Conservation (phyloP, 2,329 filamentous ascomycete species). For the Plenodomus lindquistii region DNA sequence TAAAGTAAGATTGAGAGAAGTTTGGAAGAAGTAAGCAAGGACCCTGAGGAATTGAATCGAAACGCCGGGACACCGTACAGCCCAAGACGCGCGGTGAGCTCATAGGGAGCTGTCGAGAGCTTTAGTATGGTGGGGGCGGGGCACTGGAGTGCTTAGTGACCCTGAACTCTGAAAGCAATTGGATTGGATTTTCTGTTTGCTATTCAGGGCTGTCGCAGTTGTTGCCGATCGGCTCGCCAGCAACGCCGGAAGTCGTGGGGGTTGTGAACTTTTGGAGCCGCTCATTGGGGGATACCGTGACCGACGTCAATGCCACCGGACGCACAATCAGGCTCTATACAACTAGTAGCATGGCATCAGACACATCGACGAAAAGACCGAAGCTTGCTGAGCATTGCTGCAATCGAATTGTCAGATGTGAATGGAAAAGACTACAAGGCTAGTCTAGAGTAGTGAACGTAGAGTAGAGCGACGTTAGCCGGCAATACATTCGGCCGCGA, state of each 20-base stretch:
- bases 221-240: slow-evolving; percentile 24
- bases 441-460: slow-evolving; percentile 2
- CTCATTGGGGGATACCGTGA: slow-evolving; percentile 32
- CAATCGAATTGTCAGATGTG: slow-evolving; percentile 1
- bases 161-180: slow-evolving; percentile 23
- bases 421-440: slow-evolving; percentile 1
- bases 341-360: neutral
- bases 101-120: slow-evolving; percentile 34
- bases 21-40: slow-evolving; percentile 1
- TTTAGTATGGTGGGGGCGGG: slow-evolving; percentile 41
- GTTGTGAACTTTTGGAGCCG: slow-evolving; percentile 36
- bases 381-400: no score
- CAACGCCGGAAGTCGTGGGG: slow-evolving; percentile 30
- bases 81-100: slow-evolving; percentile 41
- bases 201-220: slow-evolving; percentile 13
- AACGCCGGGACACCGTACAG: slow-evolving; percentile 39
- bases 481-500: slow-evolving; percentile 19
- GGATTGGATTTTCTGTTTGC: slow-evolving; percentile 11
- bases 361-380: neutral
- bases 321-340: no score
- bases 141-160: slow-evolving; percentile 26
- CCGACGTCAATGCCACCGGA: slow-evolving; percentile 25
- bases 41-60: slow-evolving; percentile 10
- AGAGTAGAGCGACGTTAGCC: slow-evolving; percentile 9
- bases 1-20: neutral